Evolutionary conservation across 306 rosid species (phyloP), one percentile per base, ranked within the genome.

Genomic region (Prunus davidiana): DNA sequence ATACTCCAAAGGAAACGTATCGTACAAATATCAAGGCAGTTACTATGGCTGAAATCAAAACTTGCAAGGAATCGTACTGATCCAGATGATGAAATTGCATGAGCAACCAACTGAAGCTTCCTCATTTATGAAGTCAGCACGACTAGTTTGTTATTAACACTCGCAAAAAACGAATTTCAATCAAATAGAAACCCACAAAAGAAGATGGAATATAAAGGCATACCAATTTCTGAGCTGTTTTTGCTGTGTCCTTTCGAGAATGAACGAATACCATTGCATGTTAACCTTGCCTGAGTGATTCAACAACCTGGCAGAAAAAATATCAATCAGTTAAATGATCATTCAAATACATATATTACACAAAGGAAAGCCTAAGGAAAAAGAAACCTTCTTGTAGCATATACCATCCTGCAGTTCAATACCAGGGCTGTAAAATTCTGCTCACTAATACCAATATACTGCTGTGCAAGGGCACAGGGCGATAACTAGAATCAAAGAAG

Each of bases 381-480:
- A 75, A 79, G 74, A 82, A n/a, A 94, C 97, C 97, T 92, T 94
- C 81, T 63, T 82, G 76, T 92, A 94, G 91, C 96, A 94, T 85
- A 90, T 90, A 66, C 88, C 89, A 79, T 92, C 88, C 89, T 89
- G 83, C 86, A 92, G 84, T 50, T 90, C 97, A 81, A 38, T 38
- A 1, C 9, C 0, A 8, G 2, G 43, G 9, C 9, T 38, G 9
- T 38, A 38, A 38, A 38, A 38, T 38, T 38, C 0, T 7, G 43
- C 43, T 38, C 43, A 38, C 8, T 38, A 38, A 7, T 38, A 69
- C 98, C 97, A 69, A 94, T 84, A 83, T 92, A 94, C 78, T 92
- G 98, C 73, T 90, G 98, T 22, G 98, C 98, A 94, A 96, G 82
- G 98, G 98, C 78, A 94, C 98, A 27, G 97, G 98, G 67, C 95